Evolutionary conservation across 192 early-diverging fungal genomes (phyloP).

Genomic region (Coemansia sp.): DNA sequence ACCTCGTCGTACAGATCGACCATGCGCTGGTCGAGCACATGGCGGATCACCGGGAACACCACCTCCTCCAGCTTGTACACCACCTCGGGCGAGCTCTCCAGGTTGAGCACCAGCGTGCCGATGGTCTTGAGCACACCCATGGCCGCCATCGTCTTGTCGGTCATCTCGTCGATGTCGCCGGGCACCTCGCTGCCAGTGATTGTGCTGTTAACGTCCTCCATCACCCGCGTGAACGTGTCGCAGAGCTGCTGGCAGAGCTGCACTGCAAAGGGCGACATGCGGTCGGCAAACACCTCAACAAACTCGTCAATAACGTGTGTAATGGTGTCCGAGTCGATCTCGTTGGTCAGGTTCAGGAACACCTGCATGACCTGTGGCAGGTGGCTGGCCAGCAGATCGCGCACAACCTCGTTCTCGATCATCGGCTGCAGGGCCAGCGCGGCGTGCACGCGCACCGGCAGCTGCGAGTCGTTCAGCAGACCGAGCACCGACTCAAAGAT

Average conservation of each 20-base stretch:
- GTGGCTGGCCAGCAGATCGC: slow-evolving; percentile 71
- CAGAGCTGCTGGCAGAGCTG: slow-evolving; percentile 82
- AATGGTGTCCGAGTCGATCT: slow-evolving; percentile 91
- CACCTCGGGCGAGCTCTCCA: slow-evolving; percentile 80
- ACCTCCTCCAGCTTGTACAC: slow-evolving; percentile 75
- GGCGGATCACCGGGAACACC: slow-evolving; percentile 72
- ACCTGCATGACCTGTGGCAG: slow-evolving; percentile 86
- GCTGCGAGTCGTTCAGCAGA: slow-evolving; percentile 68
- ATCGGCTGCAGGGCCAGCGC: slow-evolving; percentile 77
- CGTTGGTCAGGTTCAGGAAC: slow-evolving; percentile 81
- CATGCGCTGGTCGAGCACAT: slow-evolving; percentile 67
- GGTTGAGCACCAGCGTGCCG: slow-evolving; percentile 76
- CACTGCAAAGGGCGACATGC: slow-evolving; percentile 89
- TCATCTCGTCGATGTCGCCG: slow-evolving; percentile 60
- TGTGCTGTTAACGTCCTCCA: slow-evolving; percentile 63
- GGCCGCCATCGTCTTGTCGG: slow-evolving; percentile 86
- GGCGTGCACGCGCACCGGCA: slow-evolving; percentile 87
- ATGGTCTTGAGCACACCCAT: slow-evolving; percentile 89
- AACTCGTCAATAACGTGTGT: slow-evolving; percentile 85
- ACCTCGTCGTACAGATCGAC: slow-evolving; percentile 80
- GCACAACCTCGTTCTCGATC: slow-evolving; percentile 69
- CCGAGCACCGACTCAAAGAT: slow-evolving; percentile 53
- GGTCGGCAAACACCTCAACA: slow-evolving; percentile 85
- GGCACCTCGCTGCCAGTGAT: slow-evolving; percentile 39
- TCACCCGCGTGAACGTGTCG: slow-evolving; percentile 84